Base-by-base conservation (phyloP, 768 basidiomycete genomes). In the Leccinum pellstonianum region DNA sequence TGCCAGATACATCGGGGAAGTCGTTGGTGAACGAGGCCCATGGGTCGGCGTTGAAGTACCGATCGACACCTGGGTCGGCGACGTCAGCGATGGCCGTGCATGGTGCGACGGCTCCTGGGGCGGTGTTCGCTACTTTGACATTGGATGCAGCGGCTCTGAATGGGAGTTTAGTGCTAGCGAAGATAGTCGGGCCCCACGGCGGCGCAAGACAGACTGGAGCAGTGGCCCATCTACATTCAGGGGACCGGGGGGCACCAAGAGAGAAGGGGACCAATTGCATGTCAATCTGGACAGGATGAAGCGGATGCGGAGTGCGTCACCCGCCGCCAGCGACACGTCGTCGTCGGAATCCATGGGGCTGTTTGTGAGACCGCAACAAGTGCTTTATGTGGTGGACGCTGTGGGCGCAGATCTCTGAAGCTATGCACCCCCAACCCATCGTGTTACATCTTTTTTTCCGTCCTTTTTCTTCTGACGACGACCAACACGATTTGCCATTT, bases 21-120 rank as follows among this genome's bases (percentile, higher is more conserved):
- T 95, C 2, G 80, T 83, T 52, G 93, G 93, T 38, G 90, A 93
- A 71, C 64, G 69, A 5, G 93, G 93, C 1, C 85, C 90, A 0
- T 95, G 93, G 93, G 90, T 95, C 7, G 93, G 93, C 14, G 90
- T 95, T 15, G 93, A 95, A 71, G 90, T 94, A 11, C 91, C 92
- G 1, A 77, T 93, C 8, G 72, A 72, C 31, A 74, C 75, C n/a
- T 83, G 83, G 79, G 75, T 77, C 2, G 77, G 75, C 11, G 81
- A 83, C 25, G 74, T 77, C 55, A 73, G 79, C 14, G 81, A 85
- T 29, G 86, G 82, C n/a, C 78, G 88, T n/a, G 84, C 83, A 59
- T 95, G 93, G 93, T 83, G 91, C 68, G 92, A 95, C 64, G 93
- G 93, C 0, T 81, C 83, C 0, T 90, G 88, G 86, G 86, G 85